phyloP scores from a whole-genome alignment of 2,329 filamentous ascomycete species.

The Fusarium sp. region DNA sequence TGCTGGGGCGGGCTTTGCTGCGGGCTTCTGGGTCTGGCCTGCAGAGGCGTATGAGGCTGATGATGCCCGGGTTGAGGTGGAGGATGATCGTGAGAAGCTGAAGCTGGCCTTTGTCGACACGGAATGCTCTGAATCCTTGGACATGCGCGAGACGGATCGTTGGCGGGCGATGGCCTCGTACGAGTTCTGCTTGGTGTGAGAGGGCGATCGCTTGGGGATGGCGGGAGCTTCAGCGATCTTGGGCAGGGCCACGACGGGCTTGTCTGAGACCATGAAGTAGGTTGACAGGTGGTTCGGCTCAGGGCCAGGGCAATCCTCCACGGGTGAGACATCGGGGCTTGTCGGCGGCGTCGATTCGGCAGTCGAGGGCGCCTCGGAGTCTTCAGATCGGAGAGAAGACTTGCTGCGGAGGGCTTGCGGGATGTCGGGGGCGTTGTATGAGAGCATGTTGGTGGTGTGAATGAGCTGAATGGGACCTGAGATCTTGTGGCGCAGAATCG shows the following conservation, averaged over 20 bases:
- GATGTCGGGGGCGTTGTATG: slow-evolving; percentile 92
- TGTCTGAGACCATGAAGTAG: slow-evolving; percentile 69
- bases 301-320: slow-evolving; percentile 65
- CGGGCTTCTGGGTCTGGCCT: slow-evolving; percentile 43
- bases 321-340: slow-evolving; percentile 72
- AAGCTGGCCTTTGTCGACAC: slow-evolving; percentile 67
- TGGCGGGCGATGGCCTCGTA: slow-evolving; percentile 78
- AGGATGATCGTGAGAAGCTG: slow-evolving; percentile 67
- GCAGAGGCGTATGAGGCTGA: slow-evolving; percentile 55
- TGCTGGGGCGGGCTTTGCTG: slow-evolving; percentile 44
- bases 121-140: slow-evolving; percentile 63
- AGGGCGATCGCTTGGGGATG: slow-evolving; percentile 82
- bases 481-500: slow-evolving; percentile 74
- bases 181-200: slow-evolving; percentile 86
- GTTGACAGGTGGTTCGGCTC: slow-evolving; percentile 74
- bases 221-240: slow-evolving; percentile 54
- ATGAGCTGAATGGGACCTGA: slow-evolving; percentile 88
- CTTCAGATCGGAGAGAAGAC: slow-evolving; percentile 69
- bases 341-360: slow-evolving; percentile 71
- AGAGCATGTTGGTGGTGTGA: slow-evolving; percentile 95
- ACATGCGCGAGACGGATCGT: slow-evolving; percentile 70
- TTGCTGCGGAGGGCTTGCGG: slow-evolving; percentile 59
- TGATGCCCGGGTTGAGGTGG: slow-evolving; percentile 64
- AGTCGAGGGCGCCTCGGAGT: slow-evolving; percentile 74
- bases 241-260: slow-evolving; percentile 48